phyloP scores from a whole-genome alignment of 2,329 filamentous ascomycete genomes.

The Fonsecaea monophora region DNA sequence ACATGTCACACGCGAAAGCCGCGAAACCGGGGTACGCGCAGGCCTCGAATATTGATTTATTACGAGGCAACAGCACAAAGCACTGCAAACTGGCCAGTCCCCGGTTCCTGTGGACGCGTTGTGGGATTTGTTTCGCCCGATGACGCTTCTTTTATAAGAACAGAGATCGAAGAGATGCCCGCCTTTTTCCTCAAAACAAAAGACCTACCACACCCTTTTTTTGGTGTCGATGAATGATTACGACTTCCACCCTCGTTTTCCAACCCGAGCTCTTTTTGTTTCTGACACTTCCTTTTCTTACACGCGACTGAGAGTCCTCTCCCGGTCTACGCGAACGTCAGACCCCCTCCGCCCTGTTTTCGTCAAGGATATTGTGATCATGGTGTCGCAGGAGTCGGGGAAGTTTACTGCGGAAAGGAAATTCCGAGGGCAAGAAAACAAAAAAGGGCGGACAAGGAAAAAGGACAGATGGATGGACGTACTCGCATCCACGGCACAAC shows the following conservation, averaged over 20 bases:
- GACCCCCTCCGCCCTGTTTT: constrained; percentile 12
- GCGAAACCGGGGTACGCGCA: constrained; percentile 4
- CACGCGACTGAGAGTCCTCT: background rate
- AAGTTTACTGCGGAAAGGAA: constrained; percentile 6
- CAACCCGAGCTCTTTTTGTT: background rate
- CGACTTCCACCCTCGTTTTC: constrained; percentile 8
- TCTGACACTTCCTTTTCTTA: background rate
- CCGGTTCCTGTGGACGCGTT: background rate
- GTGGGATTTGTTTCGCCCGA: constrained; percentile 9
- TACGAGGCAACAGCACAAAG: too few species aligned
- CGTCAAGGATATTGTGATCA: constrained; percentile 17
- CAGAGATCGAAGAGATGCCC: constrained; percentile 39
- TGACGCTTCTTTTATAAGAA: constrained; percentile 30
- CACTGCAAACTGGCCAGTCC: background rate
- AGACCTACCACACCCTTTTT: background rate
- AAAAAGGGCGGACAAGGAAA: too few species aligned
- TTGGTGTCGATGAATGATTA: constrained; percentile 7
- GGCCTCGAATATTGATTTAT: background rate
- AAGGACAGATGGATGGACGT: constrained; percentile 7
- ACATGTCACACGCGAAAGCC: background rate
- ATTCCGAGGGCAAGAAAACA: background rate
- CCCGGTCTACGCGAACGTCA: constrained; percentile 12
- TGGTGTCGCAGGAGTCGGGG: constrained; percentile 16
- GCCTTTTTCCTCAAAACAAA: constrained; percentile 12
- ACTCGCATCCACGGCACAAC: constrained; percentile 14